These are phyloP conservation scores for Areca catechu DNA, from an alignment of 176 grass and related monocot species.

Conservation along the genomic window DNA sequence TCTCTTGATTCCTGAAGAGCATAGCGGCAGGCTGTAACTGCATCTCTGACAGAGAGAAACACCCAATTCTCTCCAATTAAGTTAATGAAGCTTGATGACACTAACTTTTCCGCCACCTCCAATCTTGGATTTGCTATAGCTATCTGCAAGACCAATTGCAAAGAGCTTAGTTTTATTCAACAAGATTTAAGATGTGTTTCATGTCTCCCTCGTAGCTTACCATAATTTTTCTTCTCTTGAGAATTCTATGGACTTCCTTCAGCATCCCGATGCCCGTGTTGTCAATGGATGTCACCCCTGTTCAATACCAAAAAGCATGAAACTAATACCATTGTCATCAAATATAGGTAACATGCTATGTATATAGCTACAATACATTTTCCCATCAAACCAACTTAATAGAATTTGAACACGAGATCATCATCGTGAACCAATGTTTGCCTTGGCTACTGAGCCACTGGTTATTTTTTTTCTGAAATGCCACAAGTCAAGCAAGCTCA, in stretches of 20 bases:
- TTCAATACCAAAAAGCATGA: not conserved
- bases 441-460: too few relatives aligned
- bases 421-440: too few relatives aligned
- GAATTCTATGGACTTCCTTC: slow-evolving; percentile 44
- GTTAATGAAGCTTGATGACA: slow-evolving; percentile 37
- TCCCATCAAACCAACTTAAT: too few relatives aligned
- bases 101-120: slow-evolving; percentile 64
- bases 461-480: too few relatives aligned
- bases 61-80: slow-evolving; percentile 53
- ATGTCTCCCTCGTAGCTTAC: slow-evolving; percentile 9
- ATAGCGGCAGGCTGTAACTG: slow-evolving; percentile 46
- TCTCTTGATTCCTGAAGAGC: slow-evolving; percentile 37
- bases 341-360: too few relatives aligned
- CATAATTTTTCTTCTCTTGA: slow-evolving; percentile 52
- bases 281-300: slow-evolving; percentile 79
- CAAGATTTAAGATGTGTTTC: too few relatives aligned
- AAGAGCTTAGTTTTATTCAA: not conserved
- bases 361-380: too few relatives aligned
- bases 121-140: slow-evolving; percentile 54
- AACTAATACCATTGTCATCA: too few relatives aligned
- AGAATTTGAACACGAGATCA: too few relatives aligned
- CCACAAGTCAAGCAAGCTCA: too few relatives aligned
- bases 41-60: slow-evolving; percentile 71
- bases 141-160: slow-evolving; percentile 36
- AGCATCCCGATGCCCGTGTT: slow-evolving; percentile 71